A percentile compares a stretch with the other conserved stretches of the same genome.
phyloP scores from a whole-genome alignment of 179 eudicot genomes.

The Sideroxylon spinosum region DNA sequence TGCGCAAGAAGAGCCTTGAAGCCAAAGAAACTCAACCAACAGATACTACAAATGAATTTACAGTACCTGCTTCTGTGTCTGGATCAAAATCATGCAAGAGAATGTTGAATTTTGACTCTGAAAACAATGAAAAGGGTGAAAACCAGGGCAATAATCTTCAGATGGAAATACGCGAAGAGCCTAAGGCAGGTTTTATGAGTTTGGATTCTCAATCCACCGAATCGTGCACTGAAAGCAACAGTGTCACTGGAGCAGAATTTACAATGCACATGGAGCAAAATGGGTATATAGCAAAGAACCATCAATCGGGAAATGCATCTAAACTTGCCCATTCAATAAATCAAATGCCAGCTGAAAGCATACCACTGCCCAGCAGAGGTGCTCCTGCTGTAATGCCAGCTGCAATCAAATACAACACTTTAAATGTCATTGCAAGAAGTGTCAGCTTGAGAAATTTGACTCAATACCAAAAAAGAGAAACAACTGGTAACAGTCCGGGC shows the following conservation, averaged over 20 bases:
- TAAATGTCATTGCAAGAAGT: slow-evolving; percentile 28
- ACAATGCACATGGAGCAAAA: slow-evolving; percentile 15
- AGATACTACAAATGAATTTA: slow-evolving; percentile 16
- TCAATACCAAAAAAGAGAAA: slow-evolving; percentile 1
- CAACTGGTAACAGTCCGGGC: slow-evolving; percentile 10
- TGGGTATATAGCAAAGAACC: slow-evolving; percentile 10
- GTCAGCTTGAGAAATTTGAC: slow-evolving; percentile 15
- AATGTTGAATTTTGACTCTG: slow-evolving; percentile 41
- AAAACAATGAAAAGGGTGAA: slow-evolving; percentile 19
- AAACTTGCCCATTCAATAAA: slow-evolving; percentile 3
- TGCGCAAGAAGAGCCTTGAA: slow-evolving; percentile 38
- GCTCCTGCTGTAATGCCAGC: slow-evolving; percentile 9
- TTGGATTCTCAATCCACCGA: slow-evolving; percentile 20
- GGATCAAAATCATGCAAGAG: slow-evolving; percentile 37
- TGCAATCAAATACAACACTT: slow-evolving; percentile 14
- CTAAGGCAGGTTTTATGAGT: slow-evolving; percentile 12
- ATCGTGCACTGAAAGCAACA: slow-evolving; percentile 9
- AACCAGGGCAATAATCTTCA: slow-evolving; percentile 14
- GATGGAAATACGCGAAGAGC: slow-evolving; percentile 14
- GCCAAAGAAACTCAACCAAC: slow-evolving; percentile 18
- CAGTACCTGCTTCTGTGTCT: slow-evolving; percentile 15
- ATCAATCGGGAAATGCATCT: slow-evolving; percentile 14
- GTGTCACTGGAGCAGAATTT: slow-evolving; percentile 1
- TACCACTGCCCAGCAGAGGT: background rate
- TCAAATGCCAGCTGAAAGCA: slow-evolving; percentile 9